phyloP scores from a whole-genome alignment of 2,329 filamentous ascomycete species.

The Ceratocystis diversiconidia region DNA sequence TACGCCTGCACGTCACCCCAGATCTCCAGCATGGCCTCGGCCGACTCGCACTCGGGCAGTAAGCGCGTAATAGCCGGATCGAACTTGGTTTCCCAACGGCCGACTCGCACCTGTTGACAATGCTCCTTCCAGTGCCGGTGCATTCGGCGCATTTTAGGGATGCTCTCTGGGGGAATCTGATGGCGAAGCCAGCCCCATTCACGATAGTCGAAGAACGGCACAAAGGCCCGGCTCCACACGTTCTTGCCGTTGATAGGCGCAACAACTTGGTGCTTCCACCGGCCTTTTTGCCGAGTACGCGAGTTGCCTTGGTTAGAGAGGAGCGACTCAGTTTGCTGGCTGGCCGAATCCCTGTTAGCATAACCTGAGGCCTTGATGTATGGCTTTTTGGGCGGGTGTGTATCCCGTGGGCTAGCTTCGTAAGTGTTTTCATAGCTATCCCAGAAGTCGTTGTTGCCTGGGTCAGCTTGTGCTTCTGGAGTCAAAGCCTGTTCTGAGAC shows the following conservation, averaged over 20 bases:
- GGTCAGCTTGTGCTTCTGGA: neutral
- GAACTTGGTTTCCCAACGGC: slow-evolving; percentile 7
- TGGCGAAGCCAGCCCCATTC: slow-evolving; percentile 19
- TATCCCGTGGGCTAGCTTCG: neutral
- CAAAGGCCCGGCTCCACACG: neutral
- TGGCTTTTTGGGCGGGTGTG: neutral
- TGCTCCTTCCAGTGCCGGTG: slow-evolving; percentile 19
- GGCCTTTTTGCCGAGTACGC: neutral
- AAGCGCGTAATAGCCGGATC: neutral
- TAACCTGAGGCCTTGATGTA: neutral
- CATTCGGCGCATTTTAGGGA: slow-evolving; percentile 7
- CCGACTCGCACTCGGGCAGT: slow-evolving; percentile 1
- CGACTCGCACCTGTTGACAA: slow-evolving; percentile 4
- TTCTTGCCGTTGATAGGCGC: slow-evolving; percentile 3
- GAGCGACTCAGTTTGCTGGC: neutral
- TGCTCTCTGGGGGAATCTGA: slow-evolving; percentile 7
- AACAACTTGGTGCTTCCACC: slow-evolving; percentile 11
- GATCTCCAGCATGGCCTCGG: slow-evolving; percentile 24
- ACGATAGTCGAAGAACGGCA: slow-evolving; percentile 16
- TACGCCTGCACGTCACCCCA: slow-evolving; percentile 22
- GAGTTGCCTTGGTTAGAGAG: neutral
- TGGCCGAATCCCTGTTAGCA: neutral
- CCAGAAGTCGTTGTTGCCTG: neutral
- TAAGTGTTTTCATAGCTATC: slow-evolving; percentile 8
- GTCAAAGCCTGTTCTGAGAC: neutral